Conservation (phyloP, 345 rosid species). For the Gossypium arboreum region DNA sequence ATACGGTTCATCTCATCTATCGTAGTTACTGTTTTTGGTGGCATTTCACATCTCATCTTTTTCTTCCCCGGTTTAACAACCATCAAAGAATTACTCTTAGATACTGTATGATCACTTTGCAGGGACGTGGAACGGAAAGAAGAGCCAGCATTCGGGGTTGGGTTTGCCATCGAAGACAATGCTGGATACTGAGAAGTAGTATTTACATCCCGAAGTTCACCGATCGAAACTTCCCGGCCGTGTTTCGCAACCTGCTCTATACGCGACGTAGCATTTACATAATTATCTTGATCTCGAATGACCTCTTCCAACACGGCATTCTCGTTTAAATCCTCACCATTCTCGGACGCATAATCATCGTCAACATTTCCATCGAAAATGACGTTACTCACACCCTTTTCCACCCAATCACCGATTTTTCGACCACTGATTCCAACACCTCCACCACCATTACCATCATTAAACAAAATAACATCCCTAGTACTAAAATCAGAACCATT, state of each 20-base stretch:
- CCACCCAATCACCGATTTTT: background rate
- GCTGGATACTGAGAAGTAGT: slow-evolving; percentile 14
- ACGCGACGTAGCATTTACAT: background rate
- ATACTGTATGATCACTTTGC: slow-evolving; percentile 14
- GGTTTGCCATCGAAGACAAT: slow-evolving; percentile 12
- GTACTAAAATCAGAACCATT: slow-evolving; percentile 35
- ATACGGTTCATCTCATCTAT: slow-evolving; percentile 61
- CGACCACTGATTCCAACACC: slow-evolving; percentile 19
- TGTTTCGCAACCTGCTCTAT: slow-evolving; percentile 26
- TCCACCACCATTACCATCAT: slow-evolving; percentile 17
- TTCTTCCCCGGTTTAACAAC: slow-evolving; percentile 34
- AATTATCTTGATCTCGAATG: slow-evolving; percentile 21
- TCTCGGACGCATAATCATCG: slow-evolving; percentile 16
- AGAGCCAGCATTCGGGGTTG: slow-evolving; percentile 28
- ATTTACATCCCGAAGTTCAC: slow-evolving; percentile 8
- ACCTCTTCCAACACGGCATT: slow-evolving; percentile 25
- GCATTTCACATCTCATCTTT: slow-evolving; percentile 58
- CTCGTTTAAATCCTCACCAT: slow-evolving; percentile 27
- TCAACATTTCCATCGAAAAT: slow-evolving; percentile 22
- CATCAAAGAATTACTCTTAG: slow-evolving; percentile 25
- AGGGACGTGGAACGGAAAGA: slow-evolving; percentile 18
- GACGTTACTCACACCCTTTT: slow-evolving; percentile 23
- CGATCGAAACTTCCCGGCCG: slow-evolving; percentile 16
- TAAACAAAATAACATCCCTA: slow-evolving; percentile 15
- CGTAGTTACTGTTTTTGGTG: slow-evolving; percentile 69